These are phyloP conservation scores for Syzygium oleosum DNA, from an alignment of 345 rosid genomes.

Conservation along the genomic window DNA sequence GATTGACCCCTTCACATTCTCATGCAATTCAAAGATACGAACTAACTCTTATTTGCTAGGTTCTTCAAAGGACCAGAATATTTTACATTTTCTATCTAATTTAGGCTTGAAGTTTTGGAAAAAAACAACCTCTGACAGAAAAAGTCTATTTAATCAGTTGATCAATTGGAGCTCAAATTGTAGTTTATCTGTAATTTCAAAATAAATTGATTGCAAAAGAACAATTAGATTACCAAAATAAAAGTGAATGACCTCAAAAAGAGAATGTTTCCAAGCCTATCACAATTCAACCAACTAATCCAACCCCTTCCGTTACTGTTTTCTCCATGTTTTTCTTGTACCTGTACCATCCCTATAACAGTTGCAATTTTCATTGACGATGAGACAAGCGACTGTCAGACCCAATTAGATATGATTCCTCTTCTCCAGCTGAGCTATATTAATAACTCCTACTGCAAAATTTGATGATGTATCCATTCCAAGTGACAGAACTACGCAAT, in stretches of 20 bases:
- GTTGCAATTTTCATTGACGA: background rate
- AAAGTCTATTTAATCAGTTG: background rate
- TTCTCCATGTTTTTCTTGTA: background rate
- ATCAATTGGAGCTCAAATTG: background rate
- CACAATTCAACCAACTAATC: background rate
- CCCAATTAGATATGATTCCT: background rate
- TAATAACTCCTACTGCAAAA: background rate
- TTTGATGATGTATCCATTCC: background rate
- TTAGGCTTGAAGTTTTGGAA: background rate
- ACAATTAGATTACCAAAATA: background rate
- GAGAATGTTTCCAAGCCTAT: background rate
- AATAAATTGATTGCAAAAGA: background rate
- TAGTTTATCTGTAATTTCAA: background rate
- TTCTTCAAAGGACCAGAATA: background rate
- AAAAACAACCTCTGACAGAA: background rate
- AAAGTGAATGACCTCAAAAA: background rate
- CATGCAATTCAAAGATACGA: background rate
- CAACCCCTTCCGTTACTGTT: background rate
- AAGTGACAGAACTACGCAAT: background rate
- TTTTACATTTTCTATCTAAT: background rate
- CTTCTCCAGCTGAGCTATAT: background rate
- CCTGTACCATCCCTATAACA: background rate
- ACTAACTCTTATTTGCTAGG: background rate
- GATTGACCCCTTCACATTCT: background rate
- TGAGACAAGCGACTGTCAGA: background rate